Evolutionary conservation across 768 basidiomycete species (phyloP).

Genomic region (Pleurotus tuoliensis): DNA sequence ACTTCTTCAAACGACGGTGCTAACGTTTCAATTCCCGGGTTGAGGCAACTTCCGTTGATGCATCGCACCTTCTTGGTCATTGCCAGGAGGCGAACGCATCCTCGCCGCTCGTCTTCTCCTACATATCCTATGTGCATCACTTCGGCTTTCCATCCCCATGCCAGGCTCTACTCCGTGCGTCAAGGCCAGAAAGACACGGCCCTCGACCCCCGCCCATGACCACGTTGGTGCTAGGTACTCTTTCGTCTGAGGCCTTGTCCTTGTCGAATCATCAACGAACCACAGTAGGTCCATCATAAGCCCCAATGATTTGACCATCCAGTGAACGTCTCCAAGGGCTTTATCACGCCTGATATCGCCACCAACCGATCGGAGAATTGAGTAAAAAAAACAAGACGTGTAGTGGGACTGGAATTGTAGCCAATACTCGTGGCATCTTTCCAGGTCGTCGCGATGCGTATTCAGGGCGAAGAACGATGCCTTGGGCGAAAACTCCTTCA

Average conservation of each 20-base stretch:
- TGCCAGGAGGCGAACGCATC: background rate
- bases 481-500: background rate
- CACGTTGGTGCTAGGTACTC: background rate
- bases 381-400: background rate
- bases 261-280: background rate
- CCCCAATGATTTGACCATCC: background rate
- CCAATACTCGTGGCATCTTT: background rate
- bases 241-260: background rate
- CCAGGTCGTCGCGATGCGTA: background rate
- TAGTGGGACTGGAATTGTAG: background rate
- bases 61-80: background rate
- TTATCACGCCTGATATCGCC: background rate
- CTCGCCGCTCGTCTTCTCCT: too few relatives aligned
- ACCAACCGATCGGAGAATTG: background rate
- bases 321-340: background rate
- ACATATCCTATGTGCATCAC: too few relatives aligned
- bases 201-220: background rate
- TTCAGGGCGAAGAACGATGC: background rate
- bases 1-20: background rate
- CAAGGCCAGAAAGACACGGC: background rate
- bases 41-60: background rate
- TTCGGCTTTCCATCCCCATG: too few relatives aligned
- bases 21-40: background rate
- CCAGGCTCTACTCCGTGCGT: background rate
- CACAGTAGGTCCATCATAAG: background rate